Evolutionary conservation across 495 filamentous ascomycete species (phyloP).

Genomic region (Sordaria brevicollis): DNA sequence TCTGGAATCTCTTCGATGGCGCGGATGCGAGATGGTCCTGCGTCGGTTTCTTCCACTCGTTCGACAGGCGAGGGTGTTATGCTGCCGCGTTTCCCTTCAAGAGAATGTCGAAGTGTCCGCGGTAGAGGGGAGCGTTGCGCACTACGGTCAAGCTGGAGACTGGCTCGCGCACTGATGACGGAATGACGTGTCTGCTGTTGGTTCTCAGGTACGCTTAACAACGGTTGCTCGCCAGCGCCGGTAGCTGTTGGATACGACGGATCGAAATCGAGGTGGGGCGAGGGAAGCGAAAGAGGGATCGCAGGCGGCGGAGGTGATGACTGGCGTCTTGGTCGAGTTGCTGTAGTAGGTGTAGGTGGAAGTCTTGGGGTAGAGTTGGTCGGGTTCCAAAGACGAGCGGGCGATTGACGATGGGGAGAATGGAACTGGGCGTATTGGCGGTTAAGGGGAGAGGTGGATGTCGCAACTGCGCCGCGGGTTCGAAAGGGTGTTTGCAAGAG

Average conservation of each 20-base stretch:
- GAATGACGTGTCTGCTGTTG: constrained; percentile 48
- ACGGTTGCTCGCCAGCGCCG: constrained; percentile 53
- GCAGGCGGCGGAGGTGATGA: constrained; percentile 38
- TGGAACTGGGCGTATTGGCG: constrained; percentile 4
- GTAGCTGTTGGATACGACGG: constrained; percentile 22
- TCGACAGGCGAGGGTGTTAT: constrained; percentile 20
- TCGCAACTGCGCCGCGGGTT: constrained; percentile 22
- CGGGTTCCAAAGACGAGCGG: constrained; percentile 53
- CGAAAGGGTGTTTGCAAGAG: constrained; percentile 36
- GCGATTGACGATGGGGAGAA: constrained; percentile 24
- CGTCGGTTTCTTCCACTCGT: constrained; percentile 12
- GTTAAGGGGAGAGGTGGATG: constrained; percentile 6
- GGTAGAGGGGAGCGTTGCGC: constrained; percentile 61
- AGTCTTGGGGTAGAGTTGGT: constrained; percentile 50
- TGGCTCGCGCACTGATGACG: constrained; percentile 39
- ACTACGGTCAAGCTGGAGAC: constrained; percentile 56
- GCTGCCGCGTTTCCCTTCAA: constrained; percentile 37
- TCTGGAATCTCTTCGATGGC: constrained; percentile 23
- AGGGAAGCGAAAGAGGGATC: constrained; percentile 35
- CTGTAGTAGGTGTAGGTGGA: constrained; percentile 16
- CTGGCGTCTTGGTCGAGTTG: constrained; percentile 21
- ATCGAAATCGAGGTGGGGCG: constrained; percentile 22
- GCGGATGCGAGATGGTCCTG: constrained; percentile 13
- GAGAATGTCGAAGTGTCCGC: constrained; percentile 37
- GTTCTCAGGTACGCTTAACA: constrained; percentile 55